Percentiles rank a stretch among this genome's conserved stretches.
These are phyloP conservation scores for Pyrenophora graminea DNA, from an alignment of 2,329 filamentous ascomycete genomes.

Conservation along the genomic window DNA sequence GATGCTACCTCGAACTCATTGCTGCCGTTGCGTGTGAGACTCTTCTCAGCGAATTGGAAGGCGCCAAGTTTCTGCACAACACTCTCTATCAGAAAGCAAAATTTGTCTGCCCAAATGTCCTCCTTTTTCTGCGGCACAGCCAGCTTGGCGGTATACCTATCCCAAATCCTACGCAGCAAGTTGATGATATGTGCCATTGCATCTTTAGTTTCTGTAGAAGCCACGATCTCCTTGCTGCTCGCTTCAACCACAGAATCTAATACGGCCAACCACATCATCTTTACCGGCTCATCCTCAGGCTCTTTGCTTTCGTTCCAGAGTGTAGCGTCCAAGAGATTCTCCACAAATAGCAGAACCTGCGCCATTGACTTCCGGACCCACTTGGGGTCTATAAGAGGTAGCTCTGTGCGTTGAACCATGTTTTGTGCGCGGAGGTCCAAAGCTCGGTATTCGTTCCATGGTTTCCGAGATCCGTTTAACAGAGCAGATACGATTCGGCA, in stretches of 20 bases:
- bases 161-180: constrained; percentile 72
- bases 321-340: constrained; percentile 56
- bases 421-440: constrained; percentile 56
- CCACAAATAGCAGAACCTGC: constrained; percentile 66
- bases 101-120: constrained; percentile 54
- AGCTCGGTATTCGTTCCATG: constrained; percentile 77
- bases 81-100: constrained; percentile 57
- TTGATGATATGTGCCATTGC: constrained; percentile 75
- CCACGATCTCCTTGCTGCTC: constrained; percentile 84
- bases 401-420: constrained; percentile 65
- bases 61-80: constrained; percentile 57
- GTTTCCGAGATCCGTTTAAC: constrained; percentile 61
- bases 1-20: constrained; percentile 65
- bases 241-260: constrained; percentile 68
- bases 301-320: constrained; percentile 49
- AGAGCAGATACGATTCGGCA: constrained; percentile 75
- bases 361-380: constrained; percentile 79
- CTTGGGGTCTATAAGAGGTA: constrained; percentile 81
- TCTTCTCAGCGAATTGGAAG: constrained; percentile 56
- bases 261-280: constrained; percentile 65
- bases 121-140: constrained; percentile 41
- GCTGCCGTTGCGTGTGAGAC: constrained; percentile 57
- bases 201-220: constrained; percentile 78
- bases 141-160: constrained; percentile 51
- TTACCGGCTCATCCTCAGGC: constrained; percentile 54